Conservation (phyloP, 2,329 filamentous ascomycete species). For the Elsinoe perseae region DNA sequence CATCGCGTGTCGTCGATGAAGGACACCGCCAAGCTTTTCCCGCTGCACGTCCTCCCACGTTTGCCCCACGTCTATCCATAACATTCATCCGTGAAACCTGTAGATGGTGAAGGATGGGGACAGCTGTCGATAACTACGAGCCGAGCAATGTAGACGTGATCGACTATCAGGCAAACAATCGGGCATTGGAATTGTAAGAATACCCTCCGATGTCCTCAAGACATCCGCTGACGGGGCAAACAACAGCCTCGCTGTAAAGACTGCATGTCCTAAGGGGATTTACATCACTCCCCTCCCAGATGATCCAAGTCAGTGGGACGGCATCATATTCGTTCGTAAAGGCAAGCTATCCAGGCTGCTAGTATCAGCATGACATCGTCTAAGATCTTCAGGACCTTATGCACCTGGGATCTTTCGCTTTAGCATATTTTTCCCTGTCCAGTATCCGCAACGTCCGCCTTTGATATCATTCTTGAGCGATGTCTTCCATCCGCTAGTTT, state of each 20-base stretch:
- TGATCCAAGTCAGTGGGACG: constrained; percentile 75
- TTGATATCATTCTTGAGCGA: constrained; percentile 84
- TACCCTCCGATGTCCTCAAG: neutral
- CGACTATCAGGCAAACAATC: constrained; percentile 17
- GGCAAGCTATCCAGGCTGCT: constrained; percentile 45
- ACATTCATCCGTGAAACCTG: neutral
- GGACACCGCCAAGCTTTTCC: constrained; percentile 1
- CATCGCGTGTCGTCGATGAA: constrained; percentile 6
- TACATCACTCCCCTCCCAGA: constrained; percentile 79
- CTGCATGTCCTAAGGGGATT: constrained; percentile 75
- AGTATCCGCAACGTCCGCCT: constrained; percentile 72
- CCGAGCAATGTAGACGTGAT: neutral
- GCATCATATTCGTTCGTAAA: constrained; percentile 84
- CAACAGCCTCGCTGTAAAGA: neutral
- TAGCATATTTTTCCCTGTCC: constrained; percentile 75
- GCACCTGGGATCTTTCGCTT: constrained; percentile 80
- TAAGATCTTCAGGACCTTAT: constrained; percentile 63
- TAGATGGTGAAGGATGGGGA: neutral
- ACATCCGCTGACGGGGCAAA: neutral
- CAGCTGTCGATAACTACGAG: neutral
- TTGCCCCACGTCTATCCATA: neutral
- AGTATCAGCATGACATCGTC: neutral
- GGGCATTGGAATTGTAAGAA: constrained; percentile 18
- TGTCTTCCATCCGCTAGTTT: constrained; percentile 89
- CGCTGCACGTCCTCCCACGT: constrained; percentile 1